Evolutionary conservation across 2,329 filamentous ascomycete species (phyloP), one percentile per base, ranked within the genome.

Genomic region (Colletotrichum aenigma): DNA sequence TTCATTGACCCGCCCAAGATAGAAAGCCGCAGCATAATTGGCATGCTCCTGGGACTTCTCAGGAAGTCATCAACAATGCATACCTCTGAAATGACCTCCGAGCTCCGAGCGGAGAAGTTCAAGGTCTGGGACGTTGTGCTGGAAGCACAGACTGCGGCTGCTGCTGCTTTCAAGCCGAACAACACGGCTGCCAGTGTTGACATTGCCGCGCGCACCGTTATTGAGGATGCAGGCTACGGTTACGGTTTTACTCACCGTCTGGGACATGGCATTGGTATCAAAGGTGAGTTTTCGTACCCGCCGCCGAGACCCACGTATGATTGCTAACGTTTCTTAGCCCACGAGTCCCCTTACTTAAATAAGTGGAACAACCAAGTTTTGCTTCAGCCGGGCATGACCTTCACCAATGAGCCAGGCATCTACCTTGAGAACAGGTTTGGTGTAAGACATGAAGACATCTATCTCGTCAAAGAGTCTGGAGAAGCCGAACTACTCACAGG

Each of bases 231-330:
- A 0, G 91, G 91, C 0, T 93, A 93, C 74, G 90, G 89, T 0
- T 83, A 87, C 24, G 86, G 86, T 0, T 93, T 93, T 77, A 93
- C 91, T 2, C 91, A 93, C 78, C 87, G 91, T 2, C 84, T 93
- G 1, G 91, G 91, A 1, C 92, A 93, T 78, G 89, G 91, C 2
- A 92, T 93, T 64, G 92, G 91, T 0, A 92, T 93, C 80, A 93
- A 93, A 82, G 73, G 73, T 72, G 26, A 28, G 10, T 2, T 15
- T 18, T 9, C 21, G 12, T 15, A 10, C 16, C 9, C 26, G 16
- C 28, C 28, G 7, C 30, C 61, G 10, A 43, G 32, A 32, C 28
- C n/a, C n/a, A n/a, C 7, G 9, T 10, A 21, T 16, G 6, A 18
- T 13, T 4, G 30, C 21, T 75, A 30, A 75, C 34, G 16, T 12